These are phyloP conservation scores for Coemansia sp. DNA, from an alignment of 192 early-diverging fungal genomes.

Conservation along the genomic window DNA sequence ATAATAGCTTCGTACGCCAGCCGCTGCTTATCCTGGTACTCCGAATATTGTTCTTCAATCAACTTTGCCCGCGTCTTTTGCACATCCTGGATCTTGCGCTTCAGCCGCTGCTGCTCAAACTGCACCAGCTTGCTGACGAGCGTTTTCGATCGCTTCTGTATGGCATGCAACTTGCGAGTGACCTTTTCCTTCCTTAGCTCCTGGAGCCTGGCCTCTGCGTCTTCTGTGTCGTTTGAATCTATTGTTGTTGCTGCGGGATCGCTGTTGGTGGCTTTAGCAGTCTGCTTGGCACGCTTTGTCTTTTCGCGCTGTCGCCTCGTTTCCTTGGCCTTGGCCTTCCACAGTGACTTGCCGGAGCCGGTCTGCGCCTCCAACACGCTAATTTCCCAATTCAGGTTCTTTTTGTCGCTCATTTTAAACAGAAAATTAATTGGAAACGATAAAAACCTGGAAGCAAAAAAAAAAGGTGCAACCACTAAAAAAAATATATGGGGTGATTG, in stretches of 20 bases:
- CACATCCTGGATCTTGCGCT: conserved; percentile 4
- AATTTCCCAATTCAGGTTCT: conserved; percentile 29
- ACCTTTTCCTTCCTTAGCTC: conserved; percentile 17
- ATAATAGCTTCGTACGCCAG: neutral
- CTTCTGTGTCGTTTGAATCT: neutral
- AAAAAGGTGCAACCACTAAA: neutral
- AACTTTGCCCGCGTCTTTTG: neutral
- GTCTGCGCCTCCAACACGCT: conserved; percentile 22
- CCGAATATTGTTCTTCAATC: too few species aligned
- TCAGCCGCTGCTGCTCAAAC: conserved; percentile 11
- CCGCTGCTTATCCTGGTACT: too few species aligned
- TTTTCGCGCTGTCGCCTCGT: conserved; percentile 13
- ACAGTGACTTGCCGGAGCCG: conserved; percentile 11
- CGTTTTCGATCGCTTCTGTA: neutral
- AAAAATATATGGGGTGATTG: neutral
- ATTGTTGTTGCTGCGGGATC: neutral
- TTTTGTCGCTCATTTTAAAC: conserved; percentile 8
- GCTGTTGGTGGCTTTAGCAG: neutral
- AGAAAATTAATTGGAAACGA: neutral
- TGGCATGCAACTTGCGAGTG: neutral
- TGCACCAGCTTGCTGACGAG: conserved; percentile 1
- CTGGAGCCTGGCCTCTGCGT: conserved; percentile 2
- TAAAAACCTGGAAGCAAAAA: neutral
- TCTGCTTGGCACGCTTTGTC: conserved; percentile 7
- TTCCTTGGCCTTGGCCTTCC: conserved; percentile 18